Evolutionary conservation across 169 alveolate species (phyloP), one percentile per base, ranked within the genome.

Genomic region (Plasmodium vivax): DNA sequence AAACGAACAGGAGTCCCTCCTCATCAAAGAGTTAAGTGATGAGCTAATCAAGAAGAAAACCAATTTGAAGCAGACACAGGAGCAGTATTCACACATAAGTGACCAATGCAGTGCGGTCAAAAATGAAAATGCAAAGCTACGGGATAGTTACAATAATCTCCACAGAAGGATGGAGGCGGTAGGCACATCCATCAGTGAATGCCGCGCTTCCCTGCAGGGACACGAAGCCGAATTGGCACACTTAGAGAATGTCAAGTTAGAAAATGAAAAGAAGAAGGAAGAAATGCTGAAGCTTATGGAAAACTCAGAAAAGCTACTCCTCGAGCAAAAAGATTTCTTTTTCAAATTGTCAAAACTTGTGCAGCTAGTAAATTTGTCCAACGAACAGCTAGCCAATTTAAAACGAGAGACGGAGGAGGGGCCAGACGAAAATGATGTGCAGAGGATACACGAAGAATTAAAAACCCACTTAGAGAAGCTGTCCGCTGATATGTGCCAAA

Each of bases 261-360:
- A 88, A 58, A 88, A 88, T 88, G 94, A 88, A 79, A 88, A 79
- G 38, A 80, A 19, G 47, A 88, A 88, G 82, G 41, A 41, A 2
- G 90, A 88, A 79, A 36, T 88, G 10, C 27, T 73, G 56, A 62
- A 43, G 32, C 32, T 12, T 23, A 88, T 88, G 47, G 88, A 88
- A 19, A 88, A 56, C 32, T 54, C 87, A 23, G 94, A 88, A 47
- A 88, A 79, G 71, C 8, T 79, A 79, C 82, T 88, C 30, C 43
- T 32, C 27, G 85, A 88, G 3, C 73, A 80, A 51, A 88, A 77
- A 56, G 71, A 88, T 47, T 56, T 79, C 8, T 88, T 88, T 88
- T 88, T 88, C 47, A 88, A 88, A 30, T 38, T 88, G 45, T 88
- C 94, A 54, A 88, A 88, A 62, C 43, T 88, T 7, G 58, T 88